A percentile compares a stretch with the other conserved stretches of the same genome.
Evolutionary conservation across 495 filamentous ascomycete genomes (phyloP).

Genomic region (Neurospora sp.): DNA sequence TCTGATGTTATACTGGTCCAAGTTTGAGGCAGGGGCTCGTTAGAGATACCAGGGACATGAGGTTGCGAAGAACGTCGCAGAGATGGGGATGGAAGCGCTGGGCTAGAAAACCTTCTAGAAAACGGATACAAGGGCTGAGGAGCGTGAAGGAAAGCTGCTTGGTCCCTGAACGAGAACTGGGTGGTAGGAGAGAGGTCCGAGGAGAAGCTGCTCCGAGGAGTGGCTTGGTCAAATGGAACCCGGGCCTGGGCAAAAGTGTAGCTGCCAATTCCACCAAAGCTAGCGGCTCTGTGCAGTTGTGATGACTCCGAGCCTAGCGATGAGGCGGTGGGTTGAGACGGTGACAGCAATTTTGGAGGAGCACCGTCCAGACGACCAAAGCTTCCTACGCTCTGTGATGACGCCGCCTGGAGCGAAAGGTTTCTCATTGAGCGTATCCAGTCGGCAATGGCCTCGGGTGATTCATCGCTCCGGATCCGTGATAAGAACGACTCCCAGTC

Average conservation of each 20-base stretch:
- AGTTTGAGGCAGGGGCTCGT: conserved; percentile 1
- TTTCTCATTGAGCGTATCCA: conserved; percentile 16
- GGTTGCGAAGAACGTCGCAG: not conserved
- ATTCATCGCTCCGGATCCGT: conserved; percentile 16
- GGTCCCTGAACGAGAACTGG: not conserved
- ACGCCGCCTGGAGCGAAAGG: not conserved
- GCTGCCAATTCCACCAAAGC: conserved; percentile 3
- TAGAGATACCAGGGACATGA: not conserved
- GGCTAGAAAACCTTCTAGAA: not conserved
- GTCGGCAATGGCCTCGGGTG: conserved; percentile 18
- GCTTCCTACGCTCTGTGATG: not conserved
- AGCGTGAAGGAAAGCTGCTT: not conserved
- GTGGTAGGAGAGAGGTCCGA: not conserved
- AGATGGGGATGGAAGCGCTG: not conserved
- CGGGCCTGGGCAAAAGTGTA: conserved; percentile 1
- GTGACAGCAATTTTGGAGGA: not conserved
- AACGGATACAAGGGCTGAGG: not conserved
- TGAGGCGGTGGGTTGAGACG: not conserved
- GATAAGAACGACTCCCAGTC: conserved; percentile 14
- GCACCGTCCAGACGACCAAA: not conserved
- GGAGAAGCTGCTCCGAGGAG: conserved; percentile 1
- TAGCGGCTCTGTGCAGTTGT: not conserved
- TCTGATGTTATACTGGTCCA: conserved; percentile 20
- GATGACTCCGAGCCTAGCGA: not conserved
- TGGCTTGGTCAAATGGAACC: not conserved